Evolutionary conservation across 192 early-diverging fungal genomes (phyloP), one percentile per base, ranked within the genome.

Genomic region (Coemansia sp.): DNA sequence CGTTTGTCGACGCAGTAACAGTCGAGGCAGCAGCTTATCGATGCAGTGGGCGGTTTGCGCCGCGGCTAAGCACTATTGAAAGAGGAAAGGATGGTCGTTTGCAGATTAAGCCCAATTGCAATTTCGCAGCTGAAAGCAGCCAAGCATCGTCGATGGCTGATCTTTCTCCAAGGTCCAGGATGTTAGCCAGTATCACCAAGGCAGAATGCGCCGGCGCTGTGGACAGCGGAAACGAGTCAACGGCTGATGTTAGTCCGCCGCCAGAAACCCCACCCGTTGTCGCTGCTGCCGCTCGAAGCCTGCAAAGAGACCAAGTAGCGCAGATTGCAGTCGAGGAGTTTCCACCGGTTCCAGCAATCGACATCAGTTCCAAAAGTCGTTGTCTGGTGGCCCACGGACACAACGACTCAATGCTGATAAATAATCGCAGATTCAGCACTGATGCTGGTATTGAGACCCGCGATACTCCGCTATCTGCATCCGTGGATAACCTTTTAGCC

Each of bases 1-100:
- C 71, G 8, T 64, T 56, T 37, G 51, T 71, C 20, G 75, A 76
- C 34, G 35, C 61, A 18, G 45, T 53, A 18, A 36, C 65, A 5
- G 64, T 76, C n/a, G 71, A 73, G 17, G 8, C 61, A 9, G 32
- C 60, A 3, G 71, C 79, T 4, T 76, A 76, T 37, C 43, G 67
- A 4, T 82, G 75, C 53, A 74, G 61, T 58, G 67, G 60, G 59
- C 68, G 63, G 20, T 74, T 65, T 32, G 75, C 75, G 12, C 79
- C 79, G 17, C 63, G 79, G 20, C 69, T 82, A 12, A 82, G 79
- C 39, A 82, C 74, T 15, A 65, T 82, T 35, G 79, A 76, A 55
- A 67, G 79, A 8, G 67, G 52, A 6, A 61, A 82, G 7, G 79
- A 82, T 33, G 79, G 79, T 0, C 64, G 68, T 37, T 56, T 82